A percentile compares a stretch with the other conserved stretches of the same genome.
phyloP scores from a whole-genome alignment of 805 yeast species.

The Lipomyces chichibuensis region DNA sequence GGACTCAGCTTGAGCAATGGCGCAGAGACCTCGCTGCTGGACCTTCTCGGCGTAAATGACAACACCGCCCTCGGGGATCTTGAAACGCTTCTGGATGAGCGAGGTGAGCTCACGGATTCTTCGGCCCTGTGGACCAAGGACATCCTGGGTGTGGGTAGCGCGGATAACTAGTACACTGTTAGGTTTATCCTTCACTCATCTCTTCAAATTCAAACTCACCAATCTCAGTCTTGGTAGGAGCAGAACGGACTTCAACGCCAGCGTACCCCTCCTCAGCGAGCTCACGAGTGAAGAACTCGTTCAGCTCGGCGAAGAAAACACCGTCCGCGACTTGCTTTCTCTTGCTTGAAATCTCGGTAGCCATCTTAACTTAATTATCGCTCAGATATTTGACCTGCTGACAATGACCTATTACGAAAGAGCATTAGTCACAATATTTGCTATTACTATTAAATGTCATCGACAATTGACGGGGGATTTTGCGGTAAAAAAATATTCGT shows the following conservation, averaged over 20 bases:
- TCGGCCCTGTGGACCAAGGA: constrained; percentile 99
- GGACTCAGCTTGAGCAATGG: constrained; percentile 99
- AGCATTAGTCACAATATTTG: not conserved
- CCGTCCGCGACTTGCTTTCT: constrained; percentile 99
- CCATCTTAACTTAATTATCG: constrained; percentile 33
- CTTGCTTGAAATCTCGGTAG: constrained; percentile 79
- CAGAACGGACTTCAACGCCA: constrained; percentile 99
- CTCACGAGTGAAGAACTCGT: constrained; percentile 99
- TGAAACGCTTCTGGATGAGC: constrained; percentile 98
- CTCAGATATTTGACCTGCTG: not conserved
- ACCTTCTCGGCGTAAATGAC: constrained; percentile 98
- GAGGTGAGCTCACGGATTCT: constrained; percentile 98
- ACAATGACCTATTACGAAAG: not conserved
- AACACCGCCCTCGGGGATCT: constrained; percentile 88
- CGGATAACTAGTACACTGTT: constrained; percentile 64
- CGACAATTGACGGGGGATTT: not conserved
- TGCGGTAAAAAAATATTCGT: not conserved
- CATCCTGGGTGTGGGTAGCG: constrained; percentile 98
- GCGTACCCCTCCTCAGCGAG: constrained; percentile 99
- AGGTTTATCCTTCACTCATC: not conserved
- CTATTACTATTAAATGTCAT: not conserved
- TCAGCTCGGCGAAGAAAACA: constrained; percentile 99
- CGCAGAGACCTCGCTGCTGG: constrained; percentile 98
- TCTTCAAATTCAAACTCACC: constrained; percentile 21
- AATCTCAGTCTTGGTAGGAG: constrained; percentile 97